Evolutionary conservation across 495 filamentous ascomycete species (phyloP).

Genomic region (Aspergillus nanangensis): DNA sequence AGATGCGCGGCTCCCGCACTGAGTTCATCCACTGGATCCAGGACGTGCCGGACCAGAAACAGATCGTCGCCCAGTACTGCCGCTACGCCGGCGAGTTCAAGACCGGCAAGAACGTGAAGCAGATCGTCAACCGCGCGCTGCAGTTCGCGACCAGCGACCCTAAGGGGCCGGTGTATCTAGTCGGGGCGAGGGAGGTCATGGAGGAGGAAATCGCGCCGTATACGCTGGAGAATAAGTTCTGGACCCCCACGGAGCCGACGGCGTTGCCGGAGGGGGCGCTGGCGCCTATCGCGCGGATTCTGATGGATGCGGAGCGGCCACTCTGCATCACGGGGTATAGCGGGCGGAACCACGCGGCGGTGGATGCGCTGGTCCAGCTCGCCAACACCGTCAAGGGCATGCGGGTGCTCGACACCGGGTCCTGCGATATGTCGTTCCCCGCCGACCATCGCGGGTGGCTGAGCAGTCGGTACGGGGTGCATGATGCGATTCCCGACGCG

Average conservation of each 20-base stretch:
- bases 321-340: conserved; percentile 22
- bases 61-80: conserved; percentile 20
- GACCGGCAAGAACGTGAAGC: conserved; percentile 15
- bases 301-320: conserved; percentile 17
- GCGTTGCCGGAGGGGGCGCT: conserved; percentile 1
- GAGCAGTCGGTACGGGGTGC: conserved; percentile 15
- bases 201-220: conserved; percentile 15
- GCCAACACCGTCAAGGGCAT: conserved; percentile 17
- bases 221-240: no score
- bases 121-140: conserved; percentile 19
- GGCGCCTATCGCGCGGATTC: conserved; percentile 12
- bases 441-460: conserved; percentile 18
- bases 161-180: conserved; percentile 26
- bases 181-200: conserved; percentile 25
- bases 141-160: conserved; percentile 24
- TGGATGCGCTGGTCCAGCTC: conserved; percentile 15
- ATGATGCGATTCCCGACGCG: conserved; percentile 12
- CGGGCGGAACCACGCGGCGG: conserved; percentile 20
- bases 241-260: not conserved
- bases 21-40: conserved; percentile 26
- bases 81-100: conserved; percentile 23
- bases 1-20: conserved; percentile 20
- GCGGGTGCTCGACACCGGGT: conserved; percentile 17
- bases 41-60: no score
- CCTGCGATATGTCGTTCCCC: conserved; percentile 19